These are phyloP conservation scores for Asclepias syriaca DNA, from an alignment of 257 asterid genomes.

Conservation along the genomic window DNA sequence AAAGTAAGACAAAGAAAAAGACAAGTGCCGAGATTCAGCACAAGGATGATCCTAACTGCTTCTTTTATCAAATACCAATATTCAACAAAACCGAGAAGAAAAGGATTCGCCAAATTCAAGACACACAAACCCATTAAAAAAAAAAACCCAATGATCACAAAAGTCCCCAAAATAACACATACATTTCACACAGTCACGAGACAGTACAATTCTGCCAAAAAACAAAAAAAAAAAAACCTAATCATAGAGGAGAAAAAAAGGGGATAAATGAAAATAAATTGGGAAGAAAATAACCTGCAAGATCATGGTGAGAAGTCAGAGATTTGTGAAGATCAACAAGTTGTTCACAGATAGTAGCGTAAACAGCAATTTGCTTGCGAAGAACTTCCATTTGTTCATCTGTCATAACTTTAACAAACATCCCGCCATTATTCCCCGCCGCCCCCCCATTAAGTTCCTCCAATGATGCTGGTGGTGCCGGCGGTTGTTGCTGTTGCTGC, in stretches of 20 bases:
- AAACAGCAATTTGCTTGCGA: conserved; percentile 92
- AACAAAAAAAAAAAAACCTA: background rate
- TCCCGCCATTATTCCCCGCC: conserved; percentile 34
- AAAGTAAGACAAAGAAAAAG: conserved; percentile 7
- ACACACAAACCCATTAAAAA: background rate
- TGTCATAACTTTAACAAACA: conserved; percentile 94
- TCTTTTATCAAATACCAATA: conserved; percentile 15
- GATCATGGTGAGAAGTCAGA: conserved; percentile 85
- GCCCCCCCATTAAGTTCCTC: conserved; percentile 39
- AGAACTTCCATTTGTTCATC: conserved; percentile 97
- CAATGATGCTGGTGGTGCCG: conserved; percentile 27
- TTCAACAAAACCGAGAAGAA: conserved; percentile 7
- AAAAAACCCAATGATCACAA: background rate
- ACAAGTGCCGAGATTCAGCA: conserved; percentile 5
- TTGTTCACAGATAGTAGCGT: conserved; percentile 87
- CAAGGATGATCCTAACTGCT: conserved; percentile 10
- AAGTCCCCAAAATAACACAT: background rate
- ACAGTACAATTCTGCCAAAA: background rate
- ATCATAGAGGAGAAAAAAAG: background rate
- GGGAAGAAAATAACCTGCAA: conserved; percentile 43
- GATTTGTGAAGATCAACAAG: conserved; percentile 92
- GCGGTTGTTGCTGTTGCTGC: conserved; percentile 6
- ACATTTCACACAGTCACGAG: background rate
- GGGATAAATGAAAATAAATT: background rate
- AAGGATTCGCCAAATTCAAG: conserved; percentile 6